These are phyloP conservation scores for Rasamsonia emersonii DNA, from an alignment of 2,329 filamentous ascomycete species.

Conservation along the genomic window DNA sequence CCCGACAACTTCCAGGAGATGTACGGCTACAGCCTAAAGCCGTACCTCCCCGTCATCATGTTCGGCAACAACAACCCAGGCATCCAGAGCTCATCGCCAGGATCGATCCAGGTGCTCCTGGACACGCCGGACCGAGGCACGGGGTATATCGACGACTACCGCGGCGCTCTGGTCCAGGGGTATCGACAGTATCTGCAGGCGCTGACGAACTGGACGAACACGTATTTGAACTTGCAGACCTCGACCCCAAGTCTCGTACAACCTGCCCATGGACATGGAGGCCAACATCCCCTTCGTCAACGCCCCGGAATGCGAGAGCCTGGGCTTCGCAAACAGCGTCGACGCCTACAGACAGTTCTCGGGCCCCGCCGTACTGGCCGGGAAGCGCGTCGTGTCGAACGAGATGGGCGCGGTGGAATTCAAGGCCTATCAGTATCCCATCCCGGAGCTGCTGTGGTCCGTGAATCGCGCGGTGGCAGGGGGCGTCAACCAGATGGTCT, in stretches of 20 bases:
- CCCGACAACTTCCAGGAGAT: conserved; percentile 18
- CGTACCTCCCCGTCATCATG: conserved; percentile 25
- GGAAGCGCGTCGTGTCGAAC: conserved; percentile 29
- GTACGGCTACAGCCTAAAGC: conserved; percentile 23
- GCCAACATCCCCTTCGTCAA: conserved; percentile 25
- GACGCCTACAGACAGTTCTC: conserved; percentile 33
- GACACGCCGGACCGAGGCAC: too few species aligned
- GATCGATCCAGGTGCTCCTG: too few species aligned
- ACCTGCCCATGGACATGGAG: conserved; percentile 32
- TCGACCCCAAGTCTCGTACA: conserved; percentile 33
- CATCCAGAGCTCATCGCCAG: too few species aligned
- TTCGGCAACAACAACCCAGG: too few species aligned
- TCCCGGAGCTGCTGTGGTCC: conserved; percentile 24
- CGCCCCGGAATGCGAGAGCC: conserved; percentile 31
- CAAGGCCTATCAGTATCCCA: conserved; percentile 16
- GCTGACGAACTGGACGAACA: conserved; percentile 22
- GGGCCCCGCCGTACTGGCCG: conserved; percentile 31
- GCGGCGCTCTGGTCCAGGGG: too few species aligned
- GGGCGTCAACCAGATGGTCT: conserved; percentile 36
- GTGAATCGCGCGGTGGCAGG: conserved; percentile 34
- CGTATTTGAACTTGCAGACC: conserved; percentile 20
- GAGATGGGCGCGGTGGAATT: conserved; percentile 25
- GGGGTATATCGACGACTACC: too few species aligned
- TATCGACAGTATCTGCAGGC: conserved; percentile 21
- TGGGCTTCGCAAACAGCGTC: conserved; percentile 25